Evolutionary conservation across 2,329 filamentous ascomycete genomes (phyloP).

Genomic region (Ascosphaera aggregata): DNA sequence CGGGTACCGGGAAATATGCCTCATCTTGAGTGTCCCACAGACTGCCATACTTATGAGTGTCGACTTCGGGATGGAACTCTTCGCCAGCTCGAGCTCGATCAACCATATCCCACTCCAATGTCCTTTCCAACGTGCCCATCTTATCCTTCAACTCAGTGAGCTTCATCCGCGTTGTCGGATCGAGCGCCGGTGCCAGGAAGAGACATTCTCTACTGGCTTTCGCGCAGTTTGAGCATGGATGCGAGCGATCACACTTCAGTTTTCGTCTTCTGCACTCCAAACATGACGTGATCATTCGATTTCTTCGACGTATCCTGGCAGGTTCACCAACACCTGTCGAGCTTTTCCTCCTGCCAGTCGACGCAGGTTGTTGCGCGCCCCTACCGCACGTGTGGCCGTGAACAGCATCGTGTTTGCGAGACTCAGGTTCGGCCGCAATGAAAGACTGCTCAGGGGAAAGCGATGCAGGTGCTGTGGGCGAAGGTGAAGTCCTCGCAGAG

Average conservation of each 20-base stretch:
- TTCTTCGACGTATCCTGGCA: constrained; percentile 29
- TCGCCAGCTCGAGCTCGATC: constrained; percentile 13
- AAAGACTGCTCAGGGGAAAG: neutral
- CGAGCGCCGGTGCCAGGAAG: constrained; percentile 43
- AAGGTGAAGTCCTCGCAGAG: neutral
- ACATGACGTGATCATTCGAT: constrained; percentile 47
- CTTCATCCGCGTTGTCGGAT: constrained; percentile 43
- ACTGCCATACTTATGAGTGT: neutral
- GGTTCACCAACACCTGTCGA: neutral
- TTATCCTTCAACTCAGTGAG: constrained; percentile 59
- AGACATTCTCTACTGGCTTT: constrained; percentile 31
- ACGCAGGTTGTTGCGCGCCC: neutral
- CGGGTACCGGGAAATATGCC: constrained; percentile 16
- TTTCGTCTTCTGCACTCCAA: constrained; percentile 50
- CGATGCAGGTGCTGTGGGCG: neutral
- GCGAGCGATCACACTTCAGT: constrained; percentile 49
- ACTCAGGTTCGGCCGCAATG: neutral
- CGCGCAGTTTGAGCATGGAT: constrained; percentile 39
- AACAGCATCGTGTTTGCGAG: neutral
- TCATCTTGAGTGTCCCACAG: constrained; percentile 17
- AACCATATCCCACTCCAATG: constrained; percentile 44
- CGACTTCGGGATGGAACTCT: constrained; percentile 3
- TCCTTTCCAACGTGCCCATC: constrained; percentile 46
- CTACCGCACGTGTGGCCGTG: neutral
- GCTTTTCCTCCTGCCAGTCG: neutral